Percentiles rank a stretch among this genome's conserved stretches.
phyloP scores from a whole-genome alignment of 257 asterid species.

The Rehmannia glutinosa region DNA sequence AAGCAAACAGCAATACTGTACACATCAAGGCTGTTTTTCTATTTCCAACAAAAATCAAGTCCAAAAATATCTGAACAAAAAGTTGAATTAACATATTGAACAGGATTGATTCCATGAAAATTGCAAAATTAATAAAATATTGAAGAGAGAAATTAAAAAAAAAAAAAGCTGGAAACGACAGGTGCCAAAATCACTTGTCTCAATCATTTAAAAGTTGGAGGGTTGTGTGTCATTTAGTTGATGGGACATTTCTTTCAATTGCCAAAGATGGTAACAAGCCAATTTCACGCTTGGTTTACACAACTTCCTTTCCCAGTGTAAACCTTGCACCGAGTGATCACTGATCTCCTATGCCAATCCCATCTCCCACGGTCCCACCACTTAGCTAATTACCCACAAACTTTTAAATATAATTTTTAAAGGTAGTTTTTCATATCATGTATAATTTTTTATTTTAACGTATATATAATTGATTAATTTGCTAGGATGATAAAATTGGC shows the following conservation, averaged over 20 bases:
- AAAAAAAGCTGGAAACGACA: slow-evolving; percentile 36
- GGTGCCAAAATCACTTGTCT: slow-evolving; percentile 47
- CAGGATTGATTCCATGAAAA: background rate
- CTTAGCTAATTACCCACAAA: too few relatives aligned
- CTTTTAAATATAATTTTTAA: too few relatives aligned
- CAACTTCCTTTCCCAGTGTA: slow-evolving; percentile 51
- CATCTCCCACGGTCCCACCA: too few relatives aligned
- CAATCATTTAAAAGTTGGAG: slow-evolving; percentile 23
- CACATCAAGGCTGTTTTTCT: slow-evolving; percentile 1
- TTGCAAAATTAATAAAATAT: too few relatives aligned
- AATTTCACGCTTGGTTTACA: slow-evolving; percentile 33
- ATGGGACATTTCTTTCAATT: slow-evolving; percentile 60
- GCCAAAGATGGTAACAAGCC: slow-evolving; percentile 41
- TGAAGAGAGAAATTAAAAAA: background rate
- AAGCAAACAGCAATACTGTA: background rate
- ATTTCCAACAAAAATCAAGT: slow-evolving; percentile 25
- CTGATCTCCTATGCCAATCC: too few relatives aligned
- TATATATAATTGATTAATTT: too few relatives aligned
- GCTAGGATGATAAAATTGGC: too few relatives aligned
- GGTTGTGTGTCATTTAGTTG: slow-evolving; percentile 40
- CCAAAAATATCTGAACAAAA: background rate
- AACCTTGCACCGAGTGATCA: too few relatives aligned
- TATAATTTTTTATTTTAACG: too few relatives aligned
- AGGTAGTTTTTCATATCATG: too few relatives aligned
- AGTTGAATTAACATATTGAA: background rate